Conservation (phyloP, 441 rosid species). For the Aquilaria agallochum region DNA sequence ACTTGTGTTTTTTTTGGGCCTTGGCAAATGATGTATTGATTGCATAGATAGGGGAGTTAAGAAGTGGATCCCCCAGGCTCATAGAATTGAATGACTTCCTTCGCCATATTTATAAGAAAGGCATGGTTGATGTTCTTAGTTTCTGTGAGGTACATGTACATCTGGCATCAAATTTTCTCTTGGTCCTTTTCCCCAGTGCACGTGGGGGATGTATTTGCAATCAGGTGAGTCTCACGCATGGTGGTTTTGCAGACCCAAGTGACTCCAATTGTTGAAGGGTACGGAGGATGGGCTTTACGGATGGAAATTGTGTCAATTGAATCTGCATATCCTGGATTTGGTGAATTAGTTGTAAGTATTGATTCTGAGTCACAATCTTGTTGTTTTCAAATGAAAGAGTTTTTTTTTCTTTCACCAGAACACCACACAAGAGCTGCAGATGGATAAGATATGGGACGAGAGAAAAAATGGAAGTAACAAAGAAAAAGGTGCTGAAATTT, state of each 20-base stretch:
- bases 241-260: slow-evolving; percentile 74
- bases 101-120: slow-evolving; percentile 80
- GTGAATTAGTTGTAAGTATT: slow-evolving; percentile 84
- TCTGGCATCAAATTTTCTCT: neutral
- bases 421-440: too few relatives aligned
- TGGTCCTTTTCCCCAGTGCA: neutral
- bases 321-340: slow-evolving; percentile 98
- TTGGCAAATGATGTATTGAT: neutral
- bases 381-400: neutral
- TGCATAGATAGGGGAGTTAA: slow-evolving; percentile 80
- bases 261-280: slow-evolving; percentile 96
- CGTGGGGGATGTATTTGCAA: neutral
- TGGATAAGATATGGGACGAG: too few relatives aligned
- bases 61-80: slow-evolving; percentile 92
- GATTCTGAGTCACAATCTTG: neutral
- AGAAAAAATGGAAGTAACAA: too few relatives aligned
- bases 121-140: slow-evolving; percentile 79
- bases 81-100: slow-evolving; percentile 82
- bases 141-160: slow-evolving; percentile 77
- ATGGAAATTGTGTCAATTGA: slow-evolving; percentile 93
- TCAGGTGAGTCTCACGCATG: neutral
- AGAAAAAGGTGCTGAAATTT: too few relatives aligned
- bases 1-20: neutral
- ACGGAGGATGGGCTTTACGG: slow-evolving; percentile 97
- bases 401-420: neutral